Percentiles rank a stretch among this genome's conserved stretches.
Evolutionary conservation across 352 stramenopile species (phyloP).

Genomic region (Plasmopara viticola): DNA sequence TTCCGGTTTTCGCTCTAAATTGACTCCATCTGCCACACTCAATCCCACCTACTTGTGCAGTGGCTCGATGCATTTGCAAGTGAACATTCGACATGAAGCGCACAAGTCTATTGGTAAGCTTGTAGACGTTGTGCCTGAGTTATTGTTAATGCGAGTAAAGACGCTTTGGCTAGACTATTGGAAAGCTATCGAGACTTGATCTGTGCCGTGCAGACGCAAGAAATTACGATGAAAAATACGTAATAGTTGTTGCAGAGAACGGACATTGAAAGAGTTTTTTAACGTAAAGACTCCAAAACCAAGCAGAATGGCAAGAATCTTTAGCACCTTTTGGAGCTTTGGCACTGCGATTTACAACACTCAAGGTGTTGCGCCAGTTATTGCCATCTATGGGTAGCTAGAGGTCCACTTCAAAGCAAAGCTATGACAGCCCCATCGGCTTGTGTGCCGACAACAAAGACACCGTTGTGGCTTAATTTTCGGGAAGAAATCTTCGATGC

Average conservation of each 20-base stretch:
- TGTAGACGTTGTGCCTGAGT: constrained; percentile 49
- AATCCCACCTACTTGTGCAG: constrained; percentile 64
- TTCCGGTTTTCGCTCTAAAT: constrained; percentile 43
- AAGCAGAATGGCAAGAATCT: constrained; percentile 43
- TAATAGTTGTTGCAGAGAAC: constrained; percentile 47
- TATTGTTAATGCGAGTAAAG: constrained; percentile 49
- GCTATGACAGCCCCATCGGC: constrained; percentile 6
- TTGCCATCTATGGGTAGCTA: constrained; percentile 47
- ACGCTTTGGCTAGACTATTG: constrained; percentile 55
- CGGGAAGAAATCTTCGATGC: constrained; percentile 45
- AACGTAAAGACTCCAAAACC: constrained; percentile 7
- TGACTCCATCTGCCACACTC: constrained; percentile 67
- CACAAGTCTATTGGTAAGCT: constrained; percentile 60
- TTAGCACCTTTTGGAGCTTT: constrained; percentile 35
- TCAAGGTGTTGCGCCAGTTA: constrained; percentile 63
- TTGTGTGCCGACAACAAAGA: constrained; percentile 24
- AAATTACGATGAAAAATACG: constrained; percentile 79
- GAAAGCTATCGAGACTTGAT: constrained; percentile 80
- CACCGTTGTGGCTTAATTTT: constrained; percentile 70
- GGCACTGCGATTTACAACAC: constrained; percentile 45
- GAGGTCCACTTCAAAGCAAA: neutral
- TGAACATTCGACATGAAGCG: constrained; percentile 69
- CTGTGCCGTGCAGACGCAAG: constrained; percentile 49
- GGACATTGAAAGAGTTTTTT: constrained; percentile 11
- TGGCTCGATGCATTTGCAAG: constrained; percentile 69